These are phyloP conservation scores for Diddensiella transvaalensis DNA, from an alignment of 805 yeast genomes.

Conservation along the genomic window DNA sequence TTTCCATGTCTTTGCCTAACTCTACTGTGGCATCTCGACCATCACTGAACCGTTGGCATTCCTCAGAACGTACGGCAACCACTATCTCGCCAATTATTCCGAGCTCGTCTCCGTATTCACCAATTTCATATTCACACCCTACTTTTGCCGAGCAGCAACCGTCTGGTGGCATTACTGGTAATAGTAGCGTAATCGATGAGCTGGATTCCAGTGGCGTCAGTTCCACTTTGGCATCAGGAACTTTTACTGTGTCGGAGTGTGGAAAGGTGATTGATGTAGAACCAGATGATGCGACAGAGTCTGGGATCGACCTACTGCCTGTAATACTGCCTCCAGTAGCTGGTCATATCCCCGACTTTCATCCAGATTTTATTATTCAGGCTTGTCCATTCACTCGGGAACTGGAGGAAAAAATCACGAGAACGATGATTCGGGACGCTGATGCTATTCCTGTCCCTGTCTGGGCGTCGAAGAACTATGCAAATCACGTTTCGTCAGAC, in stretches of 20 bases:
- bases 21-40: conserved; percentile 9
- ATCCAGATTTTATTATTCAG: conserved; percentile 27
- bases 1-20: not conserved
- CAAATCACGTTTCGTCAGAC: too few relatives aligned
- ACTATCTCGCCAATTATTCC: conserved; percentile 3
- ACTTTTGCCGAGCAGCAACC: not conserved
- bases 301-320: conserved; percentile 5
- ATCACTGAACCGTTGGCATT: conserved; percentile 10
- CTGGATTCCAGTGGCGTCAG: not conserved
- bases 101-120: not conserved
- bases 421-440: conserved; percentile 23
- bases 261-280: conserved; percentile 5
- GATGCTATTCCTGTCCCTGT: conserved; percentile 1
- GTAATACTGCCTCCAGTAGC: conserved; percentile 23
- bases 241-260: not conserved
- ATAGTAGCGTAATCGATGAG: not conserved
- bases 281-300: not conserved
- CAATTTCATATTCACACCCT: not conserved
- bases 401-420: conserved; percentile 23
- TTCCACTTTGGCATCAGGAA: not conserved
- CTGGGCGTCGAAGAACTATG: conserved; percentile 1
- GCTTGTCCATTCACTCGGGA: conserved; percentile 22
- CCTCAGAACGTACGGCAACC: conserved; percentile 17
- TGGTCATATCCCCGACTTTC: conserved; percentile 26
- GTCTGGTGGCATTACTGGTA: not conserved